Conservation (phyloP, 2,329 filamentous ascomycete genomes). For the Paracorniculantispora psalliotae region DNA sequence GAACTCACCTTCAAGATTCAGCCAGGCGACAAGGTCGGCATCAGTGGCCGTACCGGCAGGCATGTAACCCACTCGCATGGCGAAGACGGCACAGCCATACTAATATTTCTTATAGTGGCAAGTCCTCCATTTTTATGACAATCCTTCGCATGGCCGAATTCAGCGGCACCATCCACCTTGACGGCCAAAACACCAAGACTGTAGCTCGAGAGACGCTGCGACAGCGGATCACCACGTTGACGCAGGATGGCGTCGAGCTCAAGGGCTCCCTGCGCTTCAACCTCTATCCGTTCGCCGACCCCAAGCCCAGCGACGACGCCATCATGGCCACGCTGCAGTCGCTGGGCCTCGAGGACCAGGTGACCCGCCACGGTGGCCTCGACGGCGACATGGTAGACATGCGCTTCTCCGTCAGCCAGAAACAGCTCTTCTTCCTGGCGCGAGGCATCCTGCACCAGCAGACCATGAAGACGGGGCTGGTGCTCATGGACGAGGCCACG, state of each 20-base stretch:
- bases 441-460: constrained; percentile 4
- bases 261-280: constrained; percentile 40
- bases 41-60: constrained; percentile 5
- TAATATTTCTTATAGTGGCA: not conserved
- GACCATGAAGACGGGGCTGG: not conserved
- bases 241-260: constrained; percentile 42
- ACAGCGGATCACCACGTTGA: constrained; percentile 35
- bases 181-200: constrained; percentile 34
- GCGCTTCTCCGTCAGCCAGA: not conserved
- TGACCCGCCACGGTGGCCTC: not conserved
- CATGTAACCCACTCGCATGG: not conserved
- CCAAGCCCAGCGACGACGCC: not conserved
- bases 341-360: not conserved
- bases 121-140: not conserved
- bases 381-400: not conserved
- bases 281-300: constrained; percentile 18
- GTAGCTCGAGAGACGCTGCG: constrained; percentile 37
- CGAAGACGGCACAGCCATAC: too few species aligned
- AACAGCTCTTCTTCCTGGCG: not conserved
- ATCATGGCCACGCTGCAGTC: not conserved
- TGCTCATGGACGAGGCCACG: constrained; percentile 7
- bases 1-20: not conserved
- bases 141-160: constrained; percentile 1
- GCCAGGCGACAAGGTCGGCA: not conserved
- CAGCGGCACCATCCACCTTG: constrained; percentile 32